These are phyloP conservation scores for Irpex sp. DNA, from an alignment of 1,284 basidiomycete species.

Conservation along the genomic window DNA sequence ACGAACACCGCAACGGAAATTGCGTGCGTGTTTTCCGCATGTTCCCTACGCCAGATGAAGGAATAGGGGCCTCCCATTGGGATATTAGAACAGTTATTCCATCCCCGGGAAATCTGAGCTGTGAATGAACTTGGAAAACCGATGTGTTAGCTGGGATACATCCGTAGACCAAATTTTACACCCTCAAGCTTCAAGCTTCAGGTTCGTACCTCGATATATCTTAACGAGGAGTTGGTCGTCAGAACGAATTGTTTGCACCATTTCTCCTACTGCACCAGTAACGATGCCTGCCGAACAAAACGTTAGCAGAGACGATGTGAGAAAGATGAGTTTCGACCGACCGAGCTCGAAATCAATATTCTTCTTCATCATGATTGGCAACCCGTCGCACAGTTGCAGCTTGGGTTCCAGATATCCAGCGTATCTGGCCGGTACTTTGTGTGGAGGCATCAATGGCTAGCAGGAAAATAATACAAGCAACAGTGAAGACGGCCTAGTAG, in stretches of 20 bases:
- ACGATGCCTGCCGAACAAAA: neutral
- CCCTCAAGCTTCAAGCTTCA: too few species aligned
- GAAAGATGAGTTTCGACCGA: neutral
- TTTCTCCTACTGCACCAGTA: neutral
- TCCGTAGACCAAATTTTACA: too few species aligned
- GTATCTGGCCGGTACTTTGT: neutral
- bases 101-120: neutral
- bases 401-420: neutral
- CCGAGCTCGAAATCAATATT: neutral
- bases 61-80: neutral
- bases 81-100: neutral
- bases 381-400: neutral
- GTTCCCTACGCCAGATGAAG: neutral
- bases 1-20: neutral
- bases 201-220: too few species aligned
- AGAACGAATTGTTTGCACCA: too few species aligned
- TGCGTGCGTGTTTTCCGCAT: neutral
- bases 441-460: neutral
- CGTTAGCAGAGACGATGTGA: neutral
- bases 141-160: neutral
- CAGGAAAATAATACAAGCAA: neutral
- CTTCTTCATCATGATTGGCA: neutral
- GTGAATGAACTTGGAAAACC: neutral
- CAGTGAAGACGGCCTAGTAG: neutral
- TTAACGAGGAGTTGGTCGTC: too few species aligned